Evolutionary conservation across 257 asterid genomes (phyloP).

Genomic region (Lavandula angustifolia): DNA sequence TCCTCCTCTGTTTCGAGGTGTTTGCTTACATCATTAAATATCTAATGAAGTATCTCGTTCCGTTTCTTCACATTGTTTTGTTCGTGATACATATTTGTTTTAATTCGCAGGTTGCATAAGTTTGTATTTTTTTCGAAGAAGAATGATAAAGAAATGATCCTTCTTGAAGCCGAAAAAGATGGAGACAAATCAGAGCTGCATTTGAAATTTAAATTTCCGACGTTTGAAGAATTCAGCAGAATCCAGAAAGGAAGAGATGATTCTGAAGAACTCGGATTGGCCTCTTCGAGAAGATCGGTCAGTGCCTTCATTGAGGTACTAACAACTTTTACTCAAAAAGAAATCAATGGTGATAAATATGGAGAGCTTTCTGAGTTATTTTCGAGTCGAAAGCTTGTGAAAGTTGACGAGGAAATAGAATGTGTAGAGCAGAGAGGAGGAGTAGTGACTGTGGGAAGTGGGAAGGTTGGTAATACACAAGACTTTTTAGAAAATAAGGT

Average conservation of each 20-base stretch:
- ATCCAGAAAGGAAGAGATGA: conserved; percentile 23
- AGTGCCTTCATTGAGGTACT: conserved; percentile 32
- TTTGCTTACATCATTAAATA: neutral
- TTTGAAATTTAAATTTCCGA: conserved; percentile 56
- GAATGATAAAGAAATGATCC: conserved; percentile 6
- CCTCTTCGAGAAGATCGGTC: conserved; percentile 13
- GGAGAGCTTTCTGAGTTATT: neutral
- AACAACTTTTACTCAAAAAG: conserved; percentile 17
- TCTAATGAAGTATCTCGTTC: neutral
- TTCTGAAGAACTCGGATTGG: conserved; percentile 25
- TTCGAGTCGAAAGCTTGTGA: neutral
- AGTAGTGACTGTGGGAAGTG: conserved; percentile 7
- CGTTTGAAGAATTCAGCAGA: conserved; percentile 51
- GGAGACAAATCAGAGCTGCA: conserved; percentile 37
- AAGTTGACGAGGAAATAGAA: neutral
- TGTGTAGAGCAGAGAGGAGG: conserved; percentile 10
- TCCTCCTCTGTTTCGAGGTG: conserved; percentile 55
- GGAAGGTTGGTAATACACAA: conserved; percentile 9
- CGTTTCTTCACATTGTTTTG: neutral
- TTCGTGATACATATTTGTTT: conserved; percentile 3
- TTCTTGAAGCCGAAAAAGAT: conserved; percentile 19
- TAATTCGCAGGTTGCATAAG: conserved; percentile 35
- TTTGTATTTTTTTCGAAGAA: conserved; percentile 17
- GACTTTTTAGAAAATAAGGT: conserved; percentile 14
- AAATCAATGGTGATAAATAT: conserved; percentile 10